These are phyloP conservation scores for Hypocrella siamensis DNA, from an alignment of 2,329 filamentous ascomycete species.

Conservation along the genomic window DNA sequence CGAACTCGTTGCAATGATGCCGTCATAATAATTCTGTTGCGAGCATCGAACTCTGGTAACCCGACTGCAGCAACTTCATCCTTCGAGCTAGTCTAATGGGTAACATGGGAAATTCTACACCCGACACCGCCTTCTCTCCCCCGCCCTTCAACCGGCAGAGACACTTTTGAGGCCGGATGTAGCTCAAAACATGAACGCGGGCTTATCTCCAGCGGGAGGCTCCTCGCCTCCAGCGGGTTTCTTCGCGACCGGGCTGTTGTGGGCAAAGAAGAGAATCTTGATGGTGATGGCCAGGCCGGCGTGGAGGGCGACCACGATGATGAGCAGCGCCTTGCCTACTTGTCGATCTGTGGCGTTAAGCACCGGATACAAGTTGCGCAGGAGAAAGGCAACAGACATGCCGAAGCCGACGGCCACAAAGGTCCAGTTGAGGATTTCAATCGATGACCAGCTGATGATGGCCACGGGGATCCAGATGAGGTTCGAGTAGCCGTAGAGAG, in stretches of 20 bases:
- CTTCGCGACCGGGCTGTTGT: slow-evolving; percentile 39
- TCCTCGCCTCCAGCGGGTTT: slow-evolving; percentile 17
- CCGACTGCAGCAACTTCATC: no score
- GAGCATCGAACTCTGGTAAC: no score
- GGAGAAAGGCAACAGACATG: slow-evolving; percentile 65
- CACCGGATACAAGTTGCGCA: slow-evolving; percentile 80
- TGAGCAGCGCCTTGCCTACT: slow-evolving; percentile 73
- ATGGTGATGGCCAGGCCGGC: slow-evolving; percentile 84
- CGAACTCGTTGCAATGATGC: no score
- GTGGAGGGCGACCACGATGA: slow-evolving; percentile 74
- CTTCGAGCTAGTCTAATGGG: not conserved
- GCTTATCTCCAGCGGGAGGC: slow-evolving; percentile 9
- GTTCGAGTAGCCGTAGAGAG: slow-evolving; percentile 91
- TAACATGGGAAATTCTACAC: no score
- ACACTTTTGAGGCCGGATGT: not conserved
- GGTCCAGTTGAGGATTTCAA: slow-evolving; percentile 79
- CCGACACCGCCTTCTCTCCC: not conserved
- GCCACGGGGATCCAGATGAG: slow-evolving; percentile 95
- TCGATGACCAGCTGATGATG: slow-evolving; percentile 74
- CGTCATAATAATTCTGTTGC: no score
- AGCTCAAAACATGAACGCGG: not conserved
- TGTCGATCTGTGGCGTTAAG: slow-evolving; percentile 85
- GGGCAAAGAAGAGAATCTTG: slow-evolving; percentile 92
- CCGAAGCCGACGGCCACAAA: slow-evolving; percentile 82
- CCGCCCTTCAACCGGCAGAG: not conserved